Evolutionary conservation across 805 yeast species (phyloP), one percentile per base, ranked within the genome.

Genomic region (Wickerhamomyces chambardii): DNA sequence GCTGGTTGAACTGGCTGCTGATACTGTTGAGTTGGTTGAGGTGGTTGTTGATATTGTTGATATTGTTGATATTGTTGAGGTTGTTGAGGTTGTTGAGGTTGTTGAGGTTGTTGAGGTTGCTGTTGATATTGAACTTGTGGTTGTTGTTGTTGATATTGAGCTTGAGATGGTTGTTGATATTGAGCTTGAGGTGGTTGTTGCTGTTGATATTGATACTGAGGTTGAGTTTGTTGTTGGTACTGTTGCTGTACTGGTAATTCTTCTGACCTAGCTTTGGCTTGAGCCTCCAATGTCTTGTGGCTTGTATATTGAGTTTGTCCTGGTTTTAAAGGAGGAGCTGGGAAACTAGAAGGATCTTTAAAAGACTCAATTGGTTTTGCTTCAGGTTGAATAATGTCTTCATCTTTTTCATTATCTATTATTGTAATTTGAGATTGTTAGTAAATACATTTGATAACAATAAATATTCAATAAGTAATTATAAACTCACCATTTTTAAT

Each of bases 281-380:
- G 27, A 15, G n/a, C 19, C n/a, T 25, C 15, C 9, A 17, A 29
- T 15, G 17, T 16, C 5, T 4, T 17, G 15, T 25, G 22, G 21
- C 51, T 42, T 9, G 43, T 44, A 35, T 56, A 56, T 36, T 58
- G 61, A 26, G 32, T 40, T 38, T 61, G 66, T 14, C 64, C 66
- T 4, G 64, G 55, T 32, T 48, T 55, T 36, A 60, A 36, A 6
- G 68, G 67, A 9, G 68, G 67, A 2, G 68, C 60, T 6, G 66
- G 63, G 22, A 62, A 53, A 6, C 28, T 30, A 11, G 38, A 32
- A 1, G 50, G 53, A 27, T 48, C 53, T 3, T 29, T 24, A 11
- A 45, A 29, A 2, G 35, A 4, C 12, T 30, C 19, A 26, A 41
- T 9, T 12, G 38, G 36, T 21, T 49, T 39, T 1, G 44, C 40